These are phyloP conservation scores for Triticum timopheevii DNA, from an alignment of 176 grass and related monocot genomes.

Conservation along the genomic window DNA sequence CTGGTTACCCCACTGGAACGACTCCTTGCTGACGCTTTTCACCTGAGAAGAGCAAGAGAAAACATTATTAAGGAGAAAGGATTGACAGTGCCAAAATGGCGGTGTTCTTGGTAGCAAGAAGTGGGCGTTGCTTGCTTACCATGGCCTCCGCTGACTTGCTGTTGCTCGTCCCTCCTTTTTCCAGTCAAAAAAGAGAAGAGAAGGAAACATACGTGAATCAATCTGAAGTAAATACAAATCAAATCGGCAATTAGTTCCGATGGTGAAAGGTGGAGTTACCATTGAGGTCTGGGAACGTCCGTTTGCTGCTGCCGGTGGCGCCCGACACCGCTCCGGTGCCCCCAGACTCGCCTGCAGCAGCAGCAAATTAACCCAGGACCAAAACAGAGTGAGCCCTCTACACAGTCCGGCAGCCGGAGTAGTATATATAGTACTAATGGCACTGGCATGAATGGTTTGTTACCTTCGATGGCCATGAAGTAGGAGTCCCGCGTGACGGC, in stretches of 20 bases:
- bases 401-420: not conserved
- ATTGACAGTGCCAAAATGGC: not conserved
- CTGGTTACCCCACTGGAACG: slow-evolving; percentile 80
- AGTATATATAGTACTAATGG: not conserved
- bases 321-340: slow-evolving; percentile 37
- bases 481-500: slow-evolving; percentile 73
- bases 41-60: slow-evolving; percentile 41
- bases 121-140: slow-evolving; percentile 30
- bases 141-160: slow-evolving; percentile 75
- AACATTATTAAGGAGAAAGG: not conserved
- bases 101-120: not conserved
- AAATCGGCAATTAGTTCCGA: not conserved
- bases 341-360: slow-evolving; percentile 22
- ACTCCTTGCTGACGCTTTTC: slow-evolving; percentile 69
- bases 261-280: not conserved
- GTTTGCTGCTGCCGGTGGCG: slow-evolving; percentile 33
- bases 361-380: not conserved
- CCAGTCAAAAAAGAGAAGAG: not conserved
- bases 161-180: slow-evolving; percentile 49
- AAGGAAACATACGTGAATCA: not conserved
- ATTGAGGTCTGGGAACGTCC: slow-evolving; percentile 42
- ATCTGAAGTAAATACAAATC: not conserved
- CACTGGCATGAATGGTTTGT: not conserved
- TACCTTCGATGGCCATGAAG: slow-evolving; percentile 67
- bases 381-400: not conserved